phyloP scores from a whole-genome alignment of 495 filamentous ascomycete genomes.

The Tuber brumale region DNA sequence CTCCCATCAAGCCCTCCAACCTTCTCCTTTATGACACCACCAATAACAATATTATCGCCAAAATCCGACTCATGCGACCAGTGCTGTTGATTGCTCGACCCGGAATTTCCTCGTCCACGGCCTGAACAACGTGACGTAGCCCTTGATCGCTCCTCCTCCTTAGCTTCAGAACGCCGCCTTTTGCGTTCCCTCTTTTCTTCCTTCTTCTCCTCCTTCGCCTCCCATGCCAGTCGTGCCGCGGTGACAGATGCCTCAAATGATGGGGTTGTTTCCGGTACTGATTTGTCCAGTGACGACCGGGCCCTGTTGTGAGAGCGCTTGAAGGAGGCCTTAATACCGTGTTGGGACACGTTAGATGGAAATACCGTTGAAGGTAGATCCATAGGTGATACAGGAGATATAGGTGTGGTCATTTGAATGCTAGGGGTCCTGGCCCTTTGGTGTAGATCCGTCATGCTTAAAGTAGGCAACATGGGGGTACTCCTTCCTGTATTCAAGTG shows the following conservation, averaged over 20 bases:
- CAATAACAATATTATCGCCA: slow-evolving; percentile 18
- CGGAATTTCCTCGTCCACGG: slow-evolving; percentile 37
- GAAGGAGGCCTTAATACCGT: slow-evolving; percentile 15
- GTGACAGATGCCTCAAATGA: slow-evolving; percentile 38
- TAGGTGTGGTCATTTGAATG: slow-evolving; percentile 28
- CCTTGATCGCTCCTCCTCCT: slow-evolving; percentile 36
- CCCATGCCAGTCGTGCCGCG: slow-evolving; percentile 41
- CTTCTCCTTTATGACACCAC: not conserved
- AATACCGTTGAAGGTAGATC: slow-evolving; percentile 21
- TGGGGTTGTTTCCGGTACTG: slow-evolving; percentile 31
- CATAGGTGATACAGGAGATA: slow-evolving; percentile 27
- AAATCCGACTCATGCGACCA: slow-evolving; percentile 15
- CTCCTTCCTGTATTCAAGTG: slow-evolving; percentile 33
- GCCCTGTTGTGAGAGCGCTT: slow-evolving; percentile 20
- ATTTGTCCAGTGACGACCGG: slow-evolving; percentile 5
- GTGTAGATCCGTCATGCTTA: slow-evolving; percentile 39
- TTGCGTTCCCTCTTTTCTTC: slow-evolving; percentile 42
- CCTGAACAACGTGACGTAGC: slow-evolving; percentile 35
- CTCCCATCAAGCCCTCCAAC: not conserved
- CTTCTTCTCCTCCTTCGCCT: slow-evolving; percentile 42
- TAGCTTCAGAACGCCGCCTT: slow-evolving; percentile 35
- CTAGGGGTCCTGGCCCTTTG: slow-evolving; percentile 27
- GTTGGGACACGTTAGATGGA: not conserved
- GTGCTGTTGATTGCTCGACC: slow-evolving; percentile 30
- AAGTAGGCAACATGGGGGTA: slow-evolving; percentile 36